Conservation (phyloP, 2,329 filamentous ascomycete genomes). For the Rutstroemia sp. region DNA sequence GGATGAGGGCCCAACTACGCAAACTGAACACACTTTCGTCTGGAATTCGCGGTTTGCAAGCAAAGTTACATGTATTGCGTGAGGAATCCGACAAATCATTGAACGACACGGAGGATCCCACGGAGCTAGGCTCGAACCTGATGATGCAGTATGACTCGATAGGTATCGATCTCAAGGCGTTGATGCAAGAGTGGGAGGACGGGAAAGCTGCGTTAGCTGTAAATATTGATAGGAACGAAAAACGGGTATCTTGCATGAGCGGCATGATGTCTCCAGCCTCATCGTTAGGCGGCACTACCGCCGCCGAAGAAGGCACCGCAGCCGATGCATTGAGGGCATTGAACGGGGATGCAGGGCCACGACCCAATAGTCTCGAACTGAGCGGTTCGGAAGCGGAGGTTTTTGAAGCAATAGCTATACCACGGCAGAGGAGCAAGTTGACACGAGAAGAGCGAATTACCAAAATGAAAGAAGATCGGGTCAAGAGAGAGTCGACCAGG, state of each 20-base stretch:
- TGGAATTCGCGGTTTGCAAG: conserved; percentile 84
- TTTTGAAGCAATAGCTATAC: conserved; percentile 83
- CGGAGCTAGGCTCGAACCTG: conserved; percentile 69
- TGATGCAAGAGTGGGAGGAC: conserved; percentile 80
- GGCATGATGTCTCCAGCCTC: conserved; percentile 46
- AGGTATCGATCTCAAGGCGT: conserved; percentile 71
- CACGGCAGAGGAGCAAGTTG: conserved; percentile 60
- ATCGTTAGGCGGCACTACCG: conserved; percentile 61
- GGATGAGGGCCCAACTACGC: conserved; percentile 77
- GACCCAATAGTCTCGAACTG: conserved; percentile 42
- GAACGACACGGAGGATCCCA: conserved; percentile 64
- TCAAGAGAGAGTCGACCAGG: conserved; percentile 60
- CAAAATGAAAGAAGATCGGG: conserved; percentile 82
- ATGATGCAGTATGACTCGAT: conserved; percentile 93
- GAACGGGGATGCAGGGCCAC: conserved; percentile 57
- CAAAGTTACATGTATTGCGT: conserved; percentile 84
- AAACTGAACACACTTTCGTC: conserved; percentile 84
- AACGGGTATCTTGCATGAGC: conserved; percentile 57
- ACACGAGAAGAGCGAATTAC: conserved; percentile 81
- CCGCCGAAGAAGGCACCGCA: conserved; percentile 51
- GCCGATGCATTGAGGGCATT: conserved; percentile 69
- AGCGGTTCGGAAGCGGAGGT: conserved; percentile 61
- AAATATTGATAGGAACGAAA: conserved; percentile 75
- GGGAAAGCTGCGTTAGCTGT: conserved; percentile 76
- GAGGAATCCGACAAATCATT: conserved; percentile 80